These are phyloP conservation scores for Blastobotrys aristatus DNA, from an alignment of 1,139 yeast genomes.

Conservation along the genomic window DNA sequence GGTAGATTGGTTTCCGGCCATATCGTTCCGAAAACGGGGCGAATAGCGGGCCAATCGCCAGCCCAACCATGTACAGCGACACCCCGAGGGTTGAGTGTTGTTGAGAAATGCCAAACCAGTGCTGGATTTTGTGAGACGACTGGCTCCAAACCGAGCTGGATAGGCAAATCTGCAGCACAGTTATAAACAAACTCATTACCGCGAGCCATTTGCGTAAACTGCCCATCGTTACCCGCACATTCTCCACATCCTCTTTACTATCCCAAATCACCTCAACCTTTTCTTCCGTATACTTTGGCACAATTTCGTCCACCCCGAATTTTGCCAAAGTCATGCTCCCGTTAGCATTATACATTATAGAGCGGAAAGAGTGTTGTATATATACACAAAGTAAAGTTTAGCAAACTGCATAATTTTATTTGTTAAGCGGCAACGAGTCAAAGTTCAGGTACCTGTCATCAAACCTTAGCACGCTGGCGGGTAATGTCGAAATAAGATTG, in stretches of 20 bases:
- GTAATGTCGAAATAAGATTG: too few relatives aligned
- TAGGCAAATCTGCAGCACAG: slow-evolving; percentile 9
- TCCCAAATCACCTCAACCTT: slow-evolving; percentile 11
- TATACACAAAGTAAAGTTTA: too few relatives aligned
- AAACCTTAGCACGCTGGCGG: too few relatives aligned
- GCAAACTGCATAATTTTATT: too few relatives aligned
- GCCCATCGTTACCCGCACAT: slow-evolving; percentile 3
- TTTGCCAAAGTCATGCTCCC: too few relatives aligned
- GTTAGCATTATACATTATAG: too few relatives aligned
- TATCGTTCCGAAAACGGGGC: slow-evolving; percentile 61
- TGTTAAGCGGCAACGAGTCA: too few relatives aligned
- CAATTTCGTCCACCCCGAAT: too few relatives aligned
- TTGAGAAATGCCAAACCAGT: not conserved
- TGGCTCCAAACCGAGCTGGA: slow-evolving; percentile 10
- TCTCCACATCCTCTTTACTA: slow-evolving; percentile 11
- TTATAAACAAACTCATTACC: slow-evolving; percentile 3
- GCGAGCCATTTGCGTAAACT: slow-evolving; percentile 3
- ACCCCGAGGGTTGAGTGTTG: slow-evolving; percentile 46
- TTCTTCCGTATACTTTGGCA: too few relatives aligned
- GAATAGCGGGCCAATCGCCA: slow-evolving; percentile 56
- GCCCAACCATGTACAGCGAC: slow-evolving; percentile 56
- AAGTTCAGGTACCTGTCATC: too few relatives aligned
- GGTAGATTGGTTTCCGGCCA: slow-evolving; percentile 55
- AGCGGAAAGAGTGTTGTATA: too few relatives aligned
- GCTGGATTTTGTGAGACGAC: slow-evolving; percentile 1